phyloP scores from a whole-genome alignment of 257 asterid genomes.

The Datura wrightii region DNA sequence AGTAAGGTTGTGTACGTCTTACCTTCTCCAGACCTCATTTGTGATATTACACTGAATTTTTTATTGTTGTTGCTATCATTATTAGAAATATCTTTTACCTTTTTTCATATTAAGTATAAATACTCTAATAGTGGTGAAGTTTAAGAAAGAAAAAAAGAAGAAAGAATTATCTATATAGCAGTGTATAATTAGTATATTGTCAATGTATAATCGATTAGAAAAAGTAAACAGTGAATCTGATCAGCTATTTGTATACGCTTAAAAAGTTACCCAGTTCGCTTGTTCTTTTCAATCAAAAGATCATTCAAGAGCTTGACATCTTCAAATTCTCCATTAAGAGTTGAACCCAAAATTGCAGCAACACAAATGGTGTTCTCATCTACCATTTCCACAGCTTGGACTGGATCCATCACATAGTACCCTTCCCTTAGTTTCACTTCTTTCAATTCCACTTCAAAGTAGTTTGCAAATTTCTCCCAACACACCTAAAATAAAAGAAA shows the following conservation, averaged over 20 bases:
- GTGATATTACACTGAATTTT: too few relatives aligned
- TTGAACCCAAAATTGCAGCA: slow-evolving; percentile 50
- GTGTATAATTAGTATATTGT: not conserved
- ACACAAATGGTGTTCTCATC: slow-evolving; percentile 46
- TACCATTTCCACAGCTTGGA: slow-evolving; percentile 41
- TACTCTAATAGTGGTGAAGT: not conserved
- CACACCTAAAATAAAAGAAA: slow-evolving; percentile 38
- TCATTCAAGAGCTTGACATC: slow-evolving; percentile 45
- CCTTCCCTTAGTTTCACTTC: slow-evolving; percentile 44
- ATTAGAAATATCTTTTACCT: too few relatives aligned
- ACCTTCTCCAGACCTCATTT: too few relatives aligned
- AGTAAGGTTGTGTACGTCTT: too few relatives aligned
- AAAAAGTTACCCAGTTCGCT: slow-evolving; percentile 35
- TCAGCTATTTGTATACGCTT: not conserved
- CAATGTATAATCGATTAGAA: not conserved
- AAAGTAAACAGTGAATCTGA: not conserved
- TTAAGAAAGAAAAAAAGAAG: not conserved
- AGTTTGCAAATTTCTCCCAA: slow-evolving; percentile 50
- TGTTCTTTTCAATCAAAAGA: slow-evolving; percentile 41
- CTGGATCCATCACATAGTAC: slow-evolving; percentile 43
- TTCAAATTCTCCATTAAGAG: slow-evolving; percentile 49
- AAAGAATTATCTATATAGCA: not conserved
- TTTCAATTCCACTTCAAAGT: slow-evolving; percentile 47
- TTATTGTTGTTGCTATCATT: too few relatives aligned
- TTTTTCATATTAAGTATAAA: not conserved